Conservation (phyloP, 2,329 filamentous ascomycete species). For the Fusarium lateritium region DNA sequence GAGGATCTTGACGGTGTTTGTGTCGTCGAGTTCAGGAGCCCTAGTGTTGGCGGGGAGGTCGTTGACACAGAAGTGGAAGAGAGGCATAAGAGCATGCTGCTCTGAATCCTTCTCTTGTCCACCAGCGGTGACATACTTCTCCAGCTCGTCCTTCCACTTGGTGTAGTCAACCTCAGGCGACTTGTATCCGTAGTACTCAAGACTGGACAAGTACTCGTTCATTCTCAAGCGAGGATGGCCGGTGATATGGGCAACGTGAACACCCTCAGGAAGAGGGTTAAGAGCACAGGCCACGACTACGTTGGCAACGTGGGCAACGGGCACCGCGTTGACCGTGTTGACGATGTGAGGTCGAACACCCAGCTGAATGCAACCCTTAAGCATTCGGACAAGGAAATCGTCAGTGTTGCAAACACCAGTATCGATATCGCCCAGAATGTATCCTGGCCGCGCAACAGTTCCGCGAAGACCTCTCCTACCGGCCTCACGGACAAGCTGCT, state of each 20-base stretch:
- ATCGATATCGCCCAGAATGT: constrained; percentile 81
- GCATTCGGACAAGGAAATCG: constrained; percentile 89
- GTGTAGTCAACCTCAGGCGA: constrained; percentile 60
- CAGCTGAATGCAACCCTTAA: constrained; percentile 90
- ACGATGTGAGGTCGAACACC: constrained; percentile 79
- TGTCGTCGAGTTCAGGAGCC: constrained; percentile 33
- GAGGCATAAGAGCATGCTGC: constrained; percentile 33
- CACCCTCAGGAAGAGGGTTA: constrained; percentile 69
- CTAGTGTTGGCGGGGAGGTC: constrained; percentile 33
- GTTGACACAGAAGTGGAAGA: constrained; percentile 29
- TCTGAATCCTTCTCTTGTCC: constrained; percentile 44
- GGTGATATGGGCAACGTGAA: constrained; percentile 81
- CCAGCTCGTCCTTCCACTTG: constrained; percentile 72
- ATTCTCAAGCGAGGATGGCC: constrained; percentile 83
- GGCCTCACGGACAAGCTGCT: constrained; percentile 81
- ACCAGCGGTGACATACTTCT: constrained; percentile 19
- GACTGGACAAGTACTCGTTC: constrained; percentile 80
- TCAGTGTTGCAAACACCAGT: constrained; percentile 84
- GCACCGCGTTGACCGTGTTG: constrained; percentile 92
- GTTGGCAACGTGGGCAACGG: constrained; percentile 86
- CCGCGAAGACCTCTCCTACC: constrained; percentile 82
- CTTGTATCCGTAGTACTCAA: constrained; percentile 81
- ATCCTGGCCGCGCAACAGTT: constrained; percentile 85
- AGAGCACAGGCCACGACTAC: constrained; percentile 81
- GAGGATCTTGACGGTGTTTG: constrained; percentile 75